phyloP scores from a whole-genome alignment of 306 rosid genomes.

The Hippophae gyantsensis region DNA sequence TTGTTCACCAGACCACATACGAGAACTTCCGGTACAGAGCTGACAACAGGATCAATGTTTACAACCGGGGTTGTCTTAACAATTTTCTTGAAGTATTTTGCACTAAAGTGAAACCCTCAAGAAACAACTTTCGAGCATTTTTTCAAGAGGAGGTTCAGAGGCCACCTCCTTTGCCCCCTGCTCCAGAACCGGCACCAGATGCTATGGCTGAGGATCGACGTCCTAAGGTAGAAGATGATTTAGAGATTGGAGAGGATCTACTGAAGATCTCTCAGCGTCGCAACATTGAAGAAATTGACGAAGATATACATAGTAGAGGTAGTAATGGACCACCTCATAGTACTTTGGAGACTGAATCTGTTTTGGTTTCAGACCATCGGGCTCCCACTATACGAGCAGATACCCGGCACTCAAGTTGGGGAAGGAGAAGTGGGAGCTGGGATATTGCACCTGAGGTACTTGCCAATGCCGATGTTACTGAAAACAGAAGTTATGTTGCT shows the following conservation, averaged over 20 bases:
- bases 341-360: conserved; percentile 55
- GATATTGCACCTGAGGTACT: conserved; percentile 61
- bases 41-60: conserved; percentile 64
- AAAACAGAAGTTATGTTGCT: conserved; percentile 53
- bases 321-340: conserved; percentile 53
- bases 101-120: conserved; percentile 62
- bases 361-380: conserved; percentile 61
- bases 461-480: conserved; percentile 51
- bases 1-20: conserved; percentile 66
- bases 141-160: conserved; percentile 59
- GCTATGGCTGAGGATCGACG: conserved; percentile 59
- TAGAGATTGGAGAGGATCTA: conserved; percentile 81
- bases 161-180: conserved; percentile 27
- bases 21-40: conserved; percentile 82
- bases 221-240: conserved; percentile 80
- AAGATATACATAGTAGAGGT: conserved; percentile 62
- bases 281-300: conserved; percentile 61
- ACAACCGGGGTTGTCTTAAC: conserved; percentile 58
- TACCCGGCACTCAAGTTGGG: conserved; percentile 72
- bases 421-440: conserved; percentile 72
- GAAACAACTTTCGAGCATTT: conserved; percentile 68
- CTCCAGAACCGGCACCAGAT: conserved; percentile 37
- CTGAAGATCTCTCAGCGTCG: conserved; percentile 90
- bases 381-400: conserved; percentile 69
- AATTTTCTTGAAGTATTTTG: conserved; percentile 85